Base-by-base conservation (phyloP, 2,329 filamentous ascomycete genomes). In the Aspergillus transmontanensis region DNA sequence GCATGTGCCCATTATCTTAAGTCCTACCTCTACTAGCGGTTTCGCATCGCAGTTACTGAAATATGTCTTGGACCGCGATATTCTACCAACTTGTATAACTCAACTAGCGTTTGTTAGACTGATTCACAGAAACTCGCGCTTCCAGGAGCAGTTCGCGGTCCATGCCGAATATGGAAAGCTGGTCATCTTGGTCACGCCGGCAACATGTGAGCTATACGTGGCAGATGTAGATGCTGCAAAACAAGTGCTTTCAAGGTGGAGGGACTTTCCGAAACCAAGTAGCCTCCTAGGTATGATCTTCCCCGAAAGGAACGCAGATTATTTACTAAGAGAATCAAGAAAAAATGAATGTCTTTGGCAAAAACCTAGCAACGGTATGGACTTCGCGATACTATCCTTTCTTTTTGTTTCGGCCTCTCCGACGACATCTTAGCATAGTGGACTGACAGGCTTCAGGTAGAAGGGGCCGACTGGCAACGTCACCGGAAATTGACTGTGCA, bases 391-490 rank as follows among this genome's bases (percentile, higher is more conserved):
- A 19, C 16, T 6, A 16, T n/a, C 14, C 2, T 50, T 9, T 48
- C 3, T 30, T 19, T 5, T 50, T 6, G 14, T 32, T 19, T 1
- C 23, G 23, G 12, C 2, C 1, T 7, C 11, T 6, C 16, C 23
- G 4, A 23, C n/a, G 4, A 21, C 10, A 6, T 12, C n/a, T 7
- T 1, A n/a, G 14, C 23, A 34, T 26, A 59, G 12, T 4, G 16
- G 3, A n/a, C 46, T 50, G 14, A 30, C 46, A 19, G 26, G 16
- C 7, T 39, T 16, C 19, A 62, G 60, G 55, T 48, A 26, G 60
- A 62, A 34, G 60, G 56, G 2, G 50, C 30, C 11, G 34, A 57
- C 11, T 62, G 60, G 60, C 46, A 62, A 10, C 46, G 60, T 45
- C 60, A 62, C 28, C 60, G 60, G 9, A 46, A 51, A 7, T 34